phyloP scores from a whole-genome alignment of 768 basidiomycete species.

The Phaeotremella skinneri region DNA sequence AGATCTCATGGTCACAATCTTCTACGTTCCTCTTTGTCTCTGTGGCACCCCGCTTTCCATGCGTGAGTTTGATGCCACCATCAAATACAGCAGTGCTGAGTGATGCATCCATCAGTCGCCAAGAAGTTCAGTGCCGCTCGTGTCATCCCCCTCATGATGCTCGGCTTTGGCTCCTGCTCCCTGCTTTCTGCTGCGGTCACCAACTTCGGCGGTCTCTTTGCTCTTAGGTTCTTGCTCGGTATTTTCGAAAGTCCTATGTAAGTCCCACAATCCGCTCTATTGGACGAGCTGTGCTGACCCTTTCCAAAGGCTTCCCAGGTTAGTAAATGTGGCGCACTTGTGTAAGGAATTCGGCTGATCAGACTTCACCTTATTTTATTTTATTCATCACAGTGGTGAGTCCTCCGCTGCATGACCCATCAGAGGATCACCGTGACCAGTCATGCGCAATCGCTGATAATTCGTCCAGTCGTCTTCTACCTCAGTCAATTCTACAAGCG shows the following conservation, averaged over 20 bases:
- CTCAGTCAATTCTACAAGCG: conserved; percentile 60
- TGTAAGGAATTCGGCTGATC: background rate
- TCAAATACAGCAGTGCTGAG: background rate
- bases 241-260: conserved; percentile 58
- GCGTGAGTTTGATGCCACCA: conserved; percentile 4
- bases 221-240: conserved; percentile 56
- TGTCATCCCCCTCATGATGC: conserved; percentile 58
- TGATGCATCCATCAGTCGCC: conserved; percentile 45
- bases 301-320: background rate
- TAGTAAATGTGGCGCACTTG: background rate
- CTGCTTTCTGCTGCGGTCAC: conserved; percentile 56
- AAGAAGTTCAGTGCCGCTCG: conserved; percentile 58
- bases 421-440: background rate
- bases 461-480: conserved; percentile 58
- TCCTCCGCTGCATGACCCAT: background rate
- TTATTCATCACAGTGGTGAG: conserved; percentile 1
- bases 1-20: conserved; percentile 55
- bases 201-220: conserved; percentile 56
- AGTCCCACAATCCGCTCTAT: conserved; percentile 41
- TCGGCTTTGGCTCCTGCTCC: conserved; percentile 58
- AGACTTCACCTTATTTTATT: background rate
- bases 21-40: conserved; percentile 41
- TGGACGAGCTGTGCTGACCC: background rate
- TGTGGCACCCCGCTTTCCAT: conserved; percentile 59
- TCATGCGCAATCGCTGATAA: too few relatives aligned